Conservation (phyloP, 805 yeast species). For the Nakazawaea holstii region DNA sequence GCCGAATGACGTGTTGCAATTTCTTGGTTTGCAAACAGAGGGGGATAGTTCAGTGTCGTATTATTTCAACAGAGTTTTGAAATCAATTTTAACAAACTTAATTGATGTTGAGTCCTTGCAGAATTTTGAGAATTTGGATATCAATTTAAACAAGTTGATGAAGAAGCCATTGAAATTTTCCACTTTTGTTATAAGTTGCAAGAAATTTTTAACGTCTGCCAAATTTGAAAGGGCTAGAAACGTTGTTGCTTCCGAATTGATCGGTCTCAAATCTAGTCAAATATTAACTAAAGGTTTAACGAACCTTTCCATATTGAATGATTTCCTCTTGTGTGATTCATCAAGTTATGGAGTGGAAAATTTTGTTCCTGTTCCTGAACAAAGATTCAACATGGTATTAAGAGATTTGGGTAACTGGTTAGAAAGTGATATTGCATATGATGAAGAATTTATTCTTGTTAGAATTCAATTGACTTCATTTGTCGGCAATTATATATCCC, state of each 20-base stretch:
- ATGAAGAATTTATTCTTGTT: conserved; percentile 41
- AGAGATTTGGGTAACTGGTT: conserved; percentile 51
- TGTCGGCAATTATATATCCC: conserved; percentile 19
- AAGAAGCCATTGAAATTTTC: conserved; percentile 28
- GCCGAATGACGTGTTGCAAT: background rate
- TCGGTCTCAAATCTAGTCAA: conserved; percentile 44
- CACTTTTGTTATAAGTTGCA: conserved; percentile 28
- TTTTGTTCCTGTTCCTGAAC: conserved; percentile 49
- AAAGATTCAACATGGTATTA: conserved; percentile 59
- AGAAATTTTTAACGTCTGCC: conserved; percentile 29
- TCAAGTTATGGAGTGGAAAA: conserved; percentile 20
- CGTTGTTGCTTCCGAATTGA: conserved; percentile 56
- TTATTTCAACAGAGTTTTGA: conserved; percentile 31
- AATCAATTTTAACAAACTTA: conserved; percentile 23
- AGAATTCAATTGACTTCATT: conserved; percentile 49
- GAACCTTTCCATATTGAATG: conserved; percentile 42
- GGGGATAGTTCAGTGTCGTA: conserved; percentile 11
- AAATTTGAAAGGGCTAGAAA: conserved; percentile 51
- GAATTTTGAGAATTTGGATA: conserved; percentile 24
- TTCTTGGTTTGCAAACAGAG: background rate
- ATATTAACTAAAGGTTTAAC: conserved; percentile 38
- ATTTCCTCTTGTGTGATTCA: conserved; percentile 25
- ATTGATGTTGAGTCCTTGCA: conserved; percentile 23
- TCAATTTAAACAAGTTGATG: conserved; percentile 26
- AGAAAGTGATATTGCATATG: conserved; percentile 58